Evolutionary conservation across 78 protist species (phyloP).

Genomic region (Neovahlkampfia damariscottae): DNA sequence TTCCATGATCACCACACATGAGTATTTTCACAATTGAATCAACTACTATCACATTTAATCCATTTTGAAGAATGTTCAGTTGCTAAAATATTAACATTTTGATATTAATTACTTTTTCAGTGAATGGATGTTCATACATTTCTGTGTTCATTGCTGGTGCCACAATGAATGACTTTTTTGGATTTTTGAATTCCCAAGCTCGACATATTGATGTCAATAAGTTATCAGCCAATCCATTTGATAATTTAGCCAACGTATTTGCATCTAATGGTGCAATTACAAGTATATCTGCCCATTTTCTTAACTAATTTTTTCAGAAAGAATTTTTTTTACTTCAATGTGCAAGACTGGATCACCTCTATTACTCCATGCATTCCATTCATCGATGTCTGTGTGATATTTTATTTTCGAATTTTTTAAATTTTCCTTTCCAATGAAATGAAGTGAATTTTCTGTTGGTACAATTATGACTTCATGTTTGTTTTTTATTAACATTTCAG

Average conservation of each 20-base stretch:
- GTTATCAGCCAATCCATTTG: conserved; percentile 74
- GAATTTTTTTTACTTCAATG: conserved; percentile 12
- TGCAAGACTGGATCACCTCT: conserved; percentile 3
- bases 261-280: conserved; percentile 83
- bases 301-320: conserved; percentile 50
- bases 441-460: not conserved
- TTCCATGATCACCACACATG: conserved; percentile 74
- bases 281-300: conserved; percentile 70
- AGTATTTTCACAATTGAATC: conserved; percentile 55
- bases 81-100: too few species aligned
- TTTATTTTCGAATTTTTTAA: not conserved
- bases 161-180: conserved; percentile 23
- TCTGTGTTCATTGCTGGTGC: conserved; percentile 88
- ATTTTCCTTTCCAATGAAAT: not conserved
- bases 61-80: not conserved
- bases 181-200: conserved; percentile 64
- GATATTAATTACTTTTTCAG: too few species aligned
- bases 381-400: not conserved
- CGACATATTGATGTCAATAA: conserved; percentile 50
- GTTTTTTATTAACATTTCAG: not conserved
- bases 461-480: not conserved
- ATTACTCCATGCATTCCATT: not conserved
- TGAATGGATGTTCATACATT: conserved; percentile 84
- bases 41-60: conserved; percentile 27
- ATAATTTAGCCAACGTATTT: conserved; percentile 73